Evolutionary conservation across 2,329 filamentous ascomycete genomes (phyloP).

Genomic region (Beauveria caledonica): DNA sequence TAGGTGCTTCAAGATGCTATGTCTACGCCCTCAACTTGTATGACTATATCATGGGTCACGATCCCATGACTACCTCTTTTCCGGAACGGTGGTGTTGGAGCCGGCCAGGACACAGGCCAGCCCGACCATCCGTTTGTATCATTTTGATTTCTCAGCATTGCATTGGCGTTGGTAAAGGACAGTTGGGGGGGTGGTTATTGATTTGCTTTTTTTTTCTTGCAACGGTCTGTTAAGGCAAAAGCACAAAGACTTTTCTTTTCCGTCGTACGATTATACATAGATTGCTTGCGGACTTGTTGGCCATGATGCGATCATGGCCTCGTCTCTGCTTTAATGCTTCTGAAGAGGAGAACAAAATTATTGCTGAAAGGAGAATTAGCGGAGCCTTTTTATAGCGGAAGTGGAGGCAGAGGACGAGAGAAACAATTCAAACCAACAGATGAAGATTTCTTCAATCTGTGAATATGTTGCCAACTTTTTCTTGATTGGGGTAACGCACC

Average conservation of each 20-base stretch:
- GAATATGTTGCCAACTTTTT: not conserved
- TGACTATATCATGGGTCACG: conserved; percentile 36
- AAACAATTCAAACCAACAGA: not conserved
- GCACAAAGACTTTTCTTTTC: conserved; percentile 28
- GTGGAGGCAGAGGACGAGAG: not conserved
- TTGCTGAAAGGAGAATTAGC: conserved; percentile 15
- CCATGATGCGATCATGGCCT: conserved; percentile 3
- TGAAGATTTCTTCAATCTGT: not conserved
- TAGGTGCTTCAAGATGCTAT: not conserved
- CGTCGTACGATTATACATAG: conserved; percentile 32
- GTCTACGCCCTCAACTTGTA: conserved; percentile 26
- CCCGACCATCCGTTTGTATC: conserved; percentile 26
- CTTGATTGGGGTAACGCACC: not conserved
- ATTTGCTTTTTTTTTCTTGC: conserved; percentile 19
- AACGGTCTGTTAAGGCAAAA: conserved; percentile 25
- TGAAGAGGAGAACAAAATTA: conserved; percentile 16
- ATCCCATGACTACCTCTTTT: conserved; percentile 35
- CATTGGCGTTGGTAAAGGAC: conserved; percentile 46
- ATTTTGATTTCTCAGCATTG: conserved; percentile 41
- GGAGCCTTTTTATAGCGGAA: conserved; percentile 2
- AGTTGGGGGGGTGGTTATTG: conserved; percentile 21
- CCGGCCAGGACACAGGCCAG: conserved; percentile 20
- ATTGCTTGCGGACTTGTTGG: conserved; percentile 26
- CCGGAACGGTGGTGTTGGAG: conserved; percentile 12
- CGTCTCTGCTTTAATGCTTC: conserved; percentile 23